Conservation (phyloP, 1,284 basidiomycete species). For the Cutaneotrichosporon daszewskae region DNA sequence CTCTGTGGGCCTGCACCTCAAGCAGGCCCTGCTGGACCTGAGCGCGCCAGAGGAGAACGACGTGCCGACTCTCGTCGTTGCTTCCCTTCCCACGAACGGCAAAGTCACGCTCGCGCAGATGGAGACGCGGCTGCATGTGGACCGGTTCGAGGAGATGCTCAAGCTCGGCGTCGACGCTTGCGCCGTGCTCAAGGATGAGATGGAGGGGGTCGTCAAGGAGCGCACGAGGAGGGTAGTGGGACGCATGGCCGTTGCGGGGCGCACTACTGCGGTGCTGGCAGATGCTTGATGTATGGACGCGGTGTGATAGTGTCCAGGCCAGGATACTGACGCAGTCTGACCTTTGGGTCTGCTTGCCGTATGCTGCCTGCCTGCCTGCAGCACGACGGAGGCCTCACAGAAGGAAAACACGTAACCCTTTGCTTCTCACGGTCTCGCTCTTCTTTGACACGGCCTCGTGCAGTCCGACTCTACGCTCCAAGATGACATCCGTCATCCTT, state of each 20-base stretch:
- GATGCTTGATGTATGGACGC: no score
- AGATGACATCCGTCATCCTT: no score
- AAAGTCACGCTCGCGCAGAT: constrained; percentile 83
- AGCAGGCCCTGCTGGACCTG: constrained; percentile 76
- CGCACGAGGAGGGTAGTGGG: constrained; percentile 60
- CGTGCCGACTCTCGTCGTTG: constrained; percentile 79
- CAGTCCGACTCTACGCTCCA: no score
- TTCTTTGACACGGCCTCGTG: no score
- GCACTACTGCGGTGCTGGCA: constrained; percentile 2
- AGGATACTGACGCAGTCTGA: no score
- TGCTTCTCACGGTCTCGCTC: no score
- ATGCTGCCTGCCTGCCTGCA: no score
- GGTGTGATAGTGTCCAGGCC: no score
- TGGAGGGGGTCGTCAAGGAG: constrained; percentile 65
- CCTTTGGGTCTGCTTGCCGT: no score
- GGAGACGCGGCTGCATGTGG: constrained; percentile 90
- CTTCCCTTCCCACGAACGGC: constrained; percentile 73
- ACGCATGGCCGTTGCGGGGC: constrained; percentile 25
- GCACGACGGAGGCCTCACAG: no score
- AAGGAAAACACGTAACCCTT: no score
- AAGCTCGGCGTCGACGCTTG: constrained; percentile 70
- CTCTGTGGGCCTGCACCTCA: constrained; percentile 64
- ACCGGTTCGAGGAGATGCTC: constrained; percentile 86
- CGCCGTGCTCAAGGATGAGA: constrained; percentile 72
- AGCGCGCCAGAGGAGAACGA: constrained; percentile 84